Evolutionary conservation across 2,329 filamentous ascomycete genomes (phyloP), one percentile per base, ranked within the genome.

Genomic region (Venturia nashicola): DNA sequence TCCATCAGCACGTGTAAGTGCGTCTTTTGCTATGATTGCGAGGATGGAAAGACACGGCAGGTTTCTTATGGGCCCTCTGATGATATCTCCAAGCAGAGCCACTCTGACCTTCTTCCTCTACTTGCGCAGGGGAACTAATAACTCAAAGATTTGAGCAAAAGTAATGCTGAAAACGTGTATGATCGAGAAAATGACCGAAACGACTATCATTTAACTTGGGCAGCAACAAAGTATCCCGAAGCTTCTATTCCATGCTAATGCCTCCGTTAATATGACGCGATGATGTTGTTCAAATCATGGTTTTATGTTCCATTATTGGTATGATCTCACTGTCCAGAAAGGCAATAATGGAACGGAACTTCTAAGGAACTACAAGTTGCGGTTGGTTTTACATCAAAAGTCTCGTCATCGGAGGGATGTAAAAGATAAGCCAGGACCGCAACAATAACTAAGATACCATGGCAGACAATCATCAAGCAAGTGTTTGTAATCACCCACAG

Each of bases 1-100:
- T 80, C 75, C 78, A 80, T 67, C 76, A 80, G 73, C 72, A 81
- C 68, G 70, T 81, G 78, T 82, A 73, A 80, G 77, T 73, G 60
- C 18, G 5, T 43, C 42, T 60, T 20, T 44, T 43, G 14, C n/a
- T 60, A 27, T 23, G 4, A n/a, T n/a, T 14, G 57, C 11, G 36
- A 27, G 57, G 57, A 60, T 23, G 57, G 23, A 43, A 43, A 34
- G 42, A 60, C 23, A 60, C 36, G 57, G 57, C 43, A 60, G 23
- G 57, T 44, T 42, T 60, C n/a, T n/a, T 14, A 55, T 36, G 27
- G 36, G 51, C 36, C 51, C 32, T 55, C 51, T 8, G 7, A 11
- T 48, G 27, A 27, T 12, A 27, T 27, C 5, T 27, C 11, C 46
- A 27, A 27, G 2, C 9, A 9, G 20, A 27, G 20, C 20, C 8